These are phyloP conservation scores for Gaultheria prostrata DNA, from an alignment of 148 eudicot species.

Conservation along the genomic window DNA sequence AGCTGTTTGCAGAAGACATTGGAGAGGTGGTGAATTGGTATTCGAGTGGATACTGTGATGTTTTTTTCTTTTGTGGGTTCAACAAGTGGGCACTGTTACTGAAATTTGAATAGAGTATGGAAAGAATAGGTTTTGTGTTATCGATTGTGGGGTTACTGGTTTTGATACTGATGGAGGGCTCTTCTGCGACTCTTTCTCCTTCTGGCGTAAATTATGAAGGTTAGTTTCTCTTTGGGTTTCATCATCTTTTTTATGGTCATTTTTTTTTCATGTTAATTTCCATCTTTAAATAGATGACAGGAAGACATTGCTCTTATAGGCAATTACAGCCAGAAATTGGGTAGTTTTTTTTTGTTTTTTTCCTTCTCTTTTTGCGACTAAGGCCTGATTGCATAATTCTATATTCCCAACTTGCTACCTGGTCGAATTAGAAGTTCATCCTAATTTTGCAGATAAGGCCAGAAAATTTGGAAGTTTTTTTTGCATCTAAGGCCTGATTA, in stretches of 20 bases:
- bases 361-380: not conserved
- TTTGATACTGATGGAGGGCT: slow-evolving; percentile 42
- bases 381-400: slow-evolving; percentile 5
- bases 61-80: slow-evolving; percentile 10
- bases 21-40: slow-evolving; percentile 18
- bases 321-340: not conserved
- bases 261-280: not conserved
- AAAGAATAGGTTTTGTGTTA: slow-evolving; percentile 23
- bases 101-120: slow-evolving; percentile 29
- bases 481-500: not conserved
- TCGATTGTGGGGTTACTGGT: slow-evolving; percentile 47
- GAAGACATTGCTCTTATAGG: not conserved
- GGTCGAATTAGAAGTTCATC: not conserved
- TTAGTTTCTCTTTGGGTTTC: slow-evolving; percentile 25
- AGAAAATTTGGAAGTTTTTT: not conserved
- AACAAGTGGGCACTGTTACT: slow-evolving; percentile 5
- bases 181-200: slow-evolving; percentile 81
- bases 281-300: not conserved
- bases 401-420: not conserved
- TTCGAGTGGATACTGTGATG: slow-evolving; percentile 21
- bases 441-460: not conserved
- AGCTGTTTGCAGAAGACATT: slow-evolving; percentile 17
- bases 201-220: slow-evolving; percentile 95
- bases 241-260: not conserved
- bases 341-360: not conserved